Base-by-base conservation (phyloP, 1,139 yeast genomes). In the Hemisphaericaspora xylanilytica region DNA sequence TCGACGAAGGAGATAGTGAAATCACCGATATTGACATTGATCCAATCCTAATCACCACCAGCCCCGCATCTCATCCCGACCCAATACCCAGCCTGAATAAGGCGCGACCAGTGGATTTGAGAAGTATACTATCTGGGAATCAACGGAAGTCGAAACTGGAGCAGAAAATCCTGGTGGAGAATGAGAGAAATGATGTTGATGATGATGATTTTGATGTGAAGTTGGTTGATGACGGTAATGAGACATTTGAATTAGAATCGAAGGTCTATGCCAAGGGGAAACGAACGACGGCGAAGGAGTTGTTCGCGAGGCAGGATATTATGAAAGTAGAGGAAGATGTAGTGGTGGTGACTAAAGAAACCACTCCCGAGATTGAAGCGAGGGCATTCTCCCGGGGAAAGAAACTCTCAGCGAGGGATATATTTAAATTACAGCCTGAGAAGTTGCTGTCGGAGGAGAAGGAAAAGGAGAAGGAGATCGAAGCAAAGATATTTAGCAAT, bases 271-370 rank as follows among this genome's bases (percentile, higher is more conserved):
- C 52, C 1, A 37, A 48, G 6, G 48, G 52, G 0, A 55, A 55
- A 32, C 40, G 65, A 0, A 57, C 63, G 0, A 54, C 67, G 7
- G 63, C 73, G 1, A 65, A 52, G 39, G 67, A 67, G 30, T 47
- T 69, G 18, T 55, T 67, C 26, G 42, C 51, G 11, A 48, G 58
- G 11, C 48, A 54, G 31, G 55, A 50, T 20, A 20, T 6, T 6
- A 20, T 6, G 22, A 6, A 20, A 6, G 22, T 20, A 6, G 22
- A 20, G n/a, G n/a, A n/a, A n/a, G n/a, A n/a, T n/a, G n/a, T n/a
- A n/a, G n/a, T n/a, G n/a, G n/a, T n/a, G n/a, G n/a, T n/a, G n/a
- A n/a, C n/a, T n/a, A n/a, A n/a, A n/a, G n/a, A n/a, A n/a, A n/a
- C n/a, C n/a, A n/a, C n/a, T n/a, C n/a, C n/a, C n/a, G 32, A 27